Evolutionary conservation across 2,329 filamentous ascomycete species (phyloP), one percentile per base, ranked within the genome.

Genomic region (Aspergillus uvarum): DNA sequence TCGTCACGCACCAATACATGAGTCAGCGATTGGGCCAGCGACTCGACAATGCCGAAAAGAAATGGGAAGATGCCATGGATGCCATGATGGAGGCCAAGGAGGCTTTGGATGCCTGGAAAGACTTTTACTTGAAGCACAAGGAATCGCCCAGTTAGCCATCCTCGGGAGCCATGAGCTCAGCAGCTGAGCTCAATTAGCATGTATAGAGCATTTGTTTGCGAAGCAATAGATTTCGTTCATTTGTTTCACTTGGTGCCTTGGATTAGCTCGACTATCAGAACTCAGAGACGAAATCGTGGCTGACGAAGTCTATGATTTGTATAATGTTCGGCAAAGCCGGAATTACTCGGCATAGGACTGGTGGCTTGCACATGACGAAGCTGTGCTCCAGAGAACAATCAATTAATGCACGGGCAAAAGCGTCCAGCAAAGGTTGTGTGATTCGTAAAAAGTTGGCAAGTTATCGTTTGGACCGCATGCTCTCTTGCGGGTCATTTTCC

Each of bases 91-190:
- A 12, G 38, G 38, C 38, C 38, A 19, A 56, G 29, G 7, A 65
- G 61, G 24, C 53, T 51, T 52, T 68, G 51, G 47, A 47, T 16
- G 38, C 38, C 16, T 54, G 7, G 11, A 22, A 19, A 29, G 47
- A 50, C 12, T 50, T 14, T n/a, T 31, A 55, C 60, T 10, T 31
- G 16, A 19, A 22, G 26, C 14, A 32, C 16, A n/a, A 16, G 12
- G 24, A 10, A 31, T 26, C 24, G 32, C 26, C 16, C 26, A 32
- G 21, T 35, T 12, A 35, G 11, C 14, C 11, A 35, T 6, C 16
- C 14, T 35, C 32, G 32, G 11, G 38, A 6, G 38, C 5, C 38
- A 1, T n/a, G 16, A 35, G 14, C 38, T 44, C 38, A 44, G 38
- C 38, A 19, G 14, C 38, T 44, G 14, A 44, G 38, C 6, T 19